Evolutionary conservation across 148 eudicot genomes (phyloP).

Genomic region (Fagopyrum homotropicum): DNA sequence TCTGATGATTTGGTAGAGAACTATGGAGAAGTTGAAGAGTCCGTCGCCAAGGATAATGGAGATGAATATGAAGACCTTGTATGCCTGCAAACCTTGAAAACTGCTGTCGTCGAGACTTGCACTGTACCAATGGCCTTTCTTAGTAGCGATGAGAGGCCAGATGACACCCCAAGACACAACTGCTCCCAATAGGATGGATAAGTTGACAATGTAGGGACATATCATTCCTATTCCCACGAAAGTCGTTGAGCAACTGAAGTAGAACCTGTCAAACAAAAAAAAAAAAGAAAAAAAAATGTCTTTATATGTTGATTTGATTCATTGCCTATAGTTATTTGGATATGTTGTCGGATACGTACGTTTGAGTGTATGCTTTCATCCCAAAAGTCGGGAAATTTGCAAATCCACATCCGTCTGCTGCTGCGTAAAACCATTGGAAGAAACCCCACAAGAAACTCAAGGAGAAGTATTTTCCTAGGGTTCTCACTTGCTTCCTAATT

Average conservation of each 20-base stretch:
- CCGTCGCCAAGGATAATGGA: conserved; percentile 77
- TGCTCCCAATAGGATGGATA: neutral
- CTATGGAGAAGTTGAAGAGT: conserved; percentile 67
- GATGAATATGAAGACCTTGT: neutral
- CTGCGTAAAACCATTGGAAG: conserved; percentile 71
- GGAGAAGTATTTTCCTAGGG: conserved; percentile 47
- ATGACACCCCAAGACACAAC: neutral
- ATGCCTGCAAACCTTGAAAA: neutral
- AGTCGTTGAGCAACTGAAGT: neutral
- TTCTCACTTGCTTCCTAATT: conserved; percentile 53
- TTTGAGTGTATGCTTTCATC: conserved; percentile 32
- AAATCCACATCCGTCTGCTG: conserved; percentile 51
- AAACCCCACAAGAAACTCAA: conserved; percentile 67
- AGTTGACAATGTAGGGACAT: neutral
- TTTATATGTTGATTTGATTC: too few relatives aligned
- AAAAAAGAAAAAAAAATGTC: too few relatives aligned
- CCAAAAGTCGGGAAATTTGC: conserved; percentile 70
- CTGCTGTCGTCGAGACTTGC: neutral
- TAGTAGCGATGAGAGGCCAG: neutral
- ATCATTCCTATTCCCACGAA: neutral
- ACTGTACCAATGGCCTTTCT: neutral
- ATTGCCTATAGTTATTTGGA: too few relatives aligned
- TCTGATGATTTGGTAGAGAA: conserved; percentile 37
- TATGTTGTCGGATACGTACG: too few relatives aligned
- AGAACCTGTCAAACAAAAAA: conserved; percentile 17